Conservation (phyloP, 108 stramenopile species). For the Pinguiococcus pyrenoidosus region DNA sequence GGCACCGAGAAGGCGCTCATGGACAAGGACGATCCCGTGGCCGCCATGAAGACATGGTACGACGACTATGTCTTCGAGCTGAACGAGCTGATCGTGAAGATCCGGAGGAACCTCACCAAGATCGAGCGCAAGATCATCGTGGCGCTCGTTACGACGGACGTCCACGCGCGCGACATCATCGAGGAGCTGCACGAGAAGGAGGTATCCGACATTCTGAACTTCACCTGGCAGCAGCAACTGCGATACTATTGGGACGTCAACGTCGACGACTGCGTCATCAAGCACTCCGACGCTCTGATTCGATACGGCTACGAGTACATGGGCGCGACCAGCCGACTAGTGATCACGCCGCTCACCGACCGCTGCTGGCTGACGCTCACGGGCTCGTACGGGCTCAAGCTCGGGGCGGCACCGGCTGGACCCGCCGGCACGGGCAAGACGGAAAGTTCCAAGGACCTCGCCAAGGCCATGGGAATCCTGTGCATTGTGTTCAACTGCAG, state of each 20-base stretch:
- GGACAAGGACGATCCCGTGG: conserved; percentile 6
- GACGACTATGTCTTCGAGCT: conserved; percentile 32
- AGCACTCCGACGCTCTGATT: conserved; percentile 41
- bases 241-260: conserved; percentile 49
- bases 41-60: conserved; percentile 34
- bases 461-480: conserved; percentile 49
- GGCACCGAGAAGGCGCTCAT: conserved; percentile 39
- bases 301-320: conserved; percentile 56
- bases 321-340: conserved; percentile 43
- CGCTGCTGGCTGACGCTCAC: conserved; percentile 52
- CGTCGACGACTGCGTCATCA: conserved; percentile 32
- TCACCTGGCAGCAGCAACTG: conserved; percentile 57
- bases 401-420: conserved; percentile 49
- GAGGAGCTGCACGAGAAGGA: conserved; percentile 38
- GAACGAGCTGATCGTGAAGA: conserved; percentile 40
- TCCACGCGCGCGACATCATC: conserved; percentile 58
- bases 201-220: conserved; percentile 24
- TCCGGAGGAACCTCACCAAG: conserved; percentile 38
- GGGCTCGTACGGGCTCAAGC: conserved; percentile 48
- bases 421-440: conserved; percentile 56
- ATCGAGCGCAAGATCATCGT: conserved; percentile 43
- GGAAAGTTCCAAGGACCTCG: conserved; percentile 48
- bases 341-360: conserved; percentile 45
- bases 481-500: conserved; percentile 54
- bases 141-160: conserved; percentile 53